Evolutionary conservation across 371 early-diverging fungal genomes (phyloP).

Genomic region (Cokeromyces recurvatus): DNA sequence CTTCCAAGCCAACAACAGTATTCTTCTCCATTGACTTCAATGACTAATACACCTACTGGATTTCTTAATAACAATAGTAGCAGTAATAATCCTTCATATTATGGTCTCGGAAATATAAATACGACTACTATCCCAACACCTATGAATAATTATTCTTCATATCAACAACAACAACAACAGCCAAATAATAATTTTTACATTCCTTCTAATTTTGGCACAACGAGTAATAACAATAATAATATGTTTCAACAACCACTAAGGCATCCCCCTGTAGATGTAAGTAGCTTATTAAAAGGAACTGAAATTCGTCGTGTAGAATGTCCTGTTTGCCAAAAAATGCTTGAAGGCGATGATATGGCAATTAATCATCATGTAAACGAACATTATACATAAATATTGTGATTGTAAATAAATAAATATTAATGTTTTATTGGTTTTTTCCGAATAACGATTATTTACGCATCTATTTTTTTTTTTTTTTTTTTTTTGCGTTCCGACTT

Average conservation of each 20-base stretch:
- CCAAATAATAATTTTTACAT: constrained; percentile 22
- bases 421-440: not conserved
- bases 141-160: too few relatives aligned
- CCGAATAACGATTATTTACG: too few relatives aligned
- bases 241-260: constrained; percentile 19
- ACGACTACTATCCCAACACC: too few relatives aligned
- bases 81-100: too few relatives aligned
- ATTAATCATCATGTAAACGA: constrained; percentile 50
- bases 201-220: constrained; percentile 32
- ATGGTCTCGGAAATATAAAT: too few relatives aligned
- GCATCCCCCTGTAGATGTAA: constrained; percentile 38
- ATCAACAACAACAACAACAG: constrained; percentile 11
- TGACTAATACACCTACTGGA: too few relatives aligned
- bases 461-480: too few relatives aligned
- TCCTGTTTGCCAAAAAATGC: constrained; percentile 40
- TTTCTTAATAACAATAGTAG: too few relatives aligned
- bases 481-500: too few relatives aligned
- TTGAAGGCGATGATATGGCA: constrained; percentile 47
- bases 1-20: too few relatives aligned
- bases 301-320: constrained; percentile 38
- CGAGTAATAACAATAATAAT: not conserved
- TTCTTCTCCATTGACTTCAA: too few relatives aligned
- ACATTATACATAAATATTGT: constrained; percentile 18
- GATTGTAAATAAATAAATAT: not conserved
- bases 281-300: constrained; percentile 24